Base-by-base conservation (phyloP, 2,329 filamentous ascomycete genomes). In the Cladobotryum protrusum region DNA sequence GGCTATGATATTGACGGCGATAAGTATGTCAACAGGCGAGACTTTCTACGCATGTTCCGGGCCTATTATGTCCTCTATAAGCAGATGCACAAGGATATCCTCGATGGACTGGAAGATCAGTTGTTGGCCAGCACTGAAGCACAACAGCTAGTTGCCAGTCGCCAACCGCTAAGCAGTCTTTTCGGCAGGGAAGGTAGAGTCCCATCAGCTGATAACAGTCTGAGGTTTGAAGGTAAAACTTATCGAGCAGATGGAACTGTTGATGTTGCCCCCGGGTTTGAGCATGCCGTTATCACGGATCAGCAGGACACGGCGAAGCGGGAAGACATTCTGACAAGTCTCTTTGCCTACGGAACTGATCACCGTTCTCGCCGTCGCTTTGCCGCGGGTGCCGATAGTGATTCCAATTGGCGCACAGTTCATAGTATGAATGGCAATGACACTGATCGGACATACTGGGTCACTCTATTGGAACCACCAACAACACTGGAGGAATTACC, bases 11-110 rank as follows among this genome's bases (percentile, higher is more conserved):
- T 96, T 45, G 89, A 97, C 59, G 79, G 80, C 1, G 91, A 97
- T 67, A 91, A 91, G 11, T 95, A 80, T 57, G 85, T 97, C 39
- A 84, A 85, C 59, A 80, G 93, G 14, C 85, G 85, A 58, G 92
- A 99, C 65, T 95, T 96, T 59, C 69, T 97, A 32, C 83, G 91
- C 49, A 86, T 99, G 69, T 96, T 97, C 67, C 79, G 89, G 40
- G 92, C 92, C 0, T 96, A 95, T 66, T 97, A 95, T 66, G 84
- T 88, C 2, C 79, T 96, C 8, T 93, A 90, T 63, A 89, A 91
- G 62, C 87, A 96, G 63, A 84, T 96, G 68, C 90, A 93, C 53
- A 82, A 82, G 52, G 92, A 97, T 56, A 87, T 91, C 53, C 75
- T 92, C 5, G 83, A 87, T 50, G 83, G 83, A 2, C 76, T 90